phyloP scores from a whole-genome alignment of 23 red algal species.

The Agarophyton chilense region DNA sequence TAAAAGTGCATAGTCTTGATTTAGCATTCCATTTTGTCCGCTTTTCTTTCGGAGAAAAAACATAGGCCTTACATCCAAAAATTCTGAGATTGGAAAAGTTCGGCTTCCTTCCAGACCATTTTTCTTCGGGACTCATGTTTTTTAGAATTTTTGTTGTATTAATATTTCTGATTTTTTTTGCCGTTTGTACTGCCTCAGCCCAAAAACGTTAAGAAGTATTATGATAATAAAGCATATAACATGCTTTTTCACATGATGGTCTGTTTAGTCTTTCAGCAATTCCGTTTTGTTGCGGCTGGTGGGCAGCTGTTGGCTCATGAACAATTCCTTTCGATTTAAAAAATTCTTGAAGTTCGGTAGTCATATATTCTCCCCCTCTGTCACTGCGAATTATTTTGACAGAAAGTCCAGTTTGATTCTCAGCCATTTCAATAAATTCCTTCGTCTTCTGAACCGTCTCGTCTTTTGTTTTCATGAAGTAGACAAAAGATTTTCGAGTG shows the following conservation, averaged over 20 bases:
- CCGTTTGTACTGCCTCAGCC: conserved; percentile 27
- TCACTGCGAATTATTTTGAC: conserved; percentile 23
- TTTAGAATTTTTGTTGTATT: background rate
- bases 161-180: conserved; percentile 19
- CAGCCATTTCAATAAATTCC: background rate
- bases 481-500: background rate
- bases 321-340: conserved; percentile 5
- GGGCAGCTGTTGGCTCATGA: conserved; percentile 16
- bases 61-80: conserved; percentile 24
- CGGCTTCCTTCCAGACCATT: conserved; percentile 9
- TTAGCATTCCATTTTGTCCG: conserved; percentile 9
- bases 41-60: background rate
- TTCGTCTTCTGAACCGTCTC: background rate
- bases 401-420: conserved; percentile 8
- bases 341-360: background rate
- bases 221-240: background rate
- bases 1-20: conserved; percentile 4
- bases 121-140: background rate
- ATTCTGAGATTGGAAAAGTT: background rate
- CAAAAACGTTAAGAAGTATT: background rate
- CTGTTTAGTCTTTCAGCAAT: conserved; percentile 21
- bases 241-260: background rate
- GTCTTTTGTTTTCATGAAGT: background rate
- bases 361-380: conserved; percentile 28
- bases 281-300: conserved; percentile 42